Evolutionary conservation across 2,329 filamentous ascomycete genomes (phyloP), one percentile per base, ranked within the genome.

Genomic region (Colletotrichum falcatum): DNA sequence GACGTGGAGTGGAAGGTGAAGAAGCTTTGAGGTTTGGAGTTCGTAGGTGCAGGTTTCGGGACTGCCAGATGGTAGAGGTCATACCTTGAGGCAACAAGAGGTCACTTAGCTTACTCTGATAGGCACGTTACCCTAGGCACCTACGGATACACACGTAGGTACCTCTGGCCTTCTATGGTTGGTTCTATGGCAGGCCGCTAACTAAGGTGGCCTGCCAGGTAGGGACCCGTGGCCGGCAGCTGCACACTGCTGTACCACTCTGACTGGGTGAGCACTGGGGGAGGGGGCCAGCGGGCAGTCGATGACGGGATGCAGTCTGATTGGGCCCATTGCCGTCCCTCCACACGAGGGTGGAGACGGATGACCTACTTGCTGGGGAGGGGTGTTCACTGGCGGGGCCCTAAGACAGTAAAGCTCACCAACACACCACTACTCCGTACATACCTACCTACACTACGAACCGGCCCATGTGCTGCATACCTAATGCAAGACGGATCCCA

Each of bases 11-110:
- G 67, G 64, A 56, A 71, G 44, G 51, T 63, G 68, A 71, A 63
- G 68, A 71, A 63, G 68, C 68, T 71, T 62, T 59, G 64, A 63
- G 8, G 53, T 54, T 66, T 63, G 64, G 53, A 68, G 56, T 66
- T 56, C 56, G 58, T 35, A 35, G 66, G 56, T 61, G 62, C 56
- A 66, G 63, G 66, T 70, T 61, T 70, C 63, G 66, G 66, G 56
- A 61, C 54, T 53, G 49, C n/a, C 30, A 14, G 30, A 64, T 65
- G 46, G 39, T n/a, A 49, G 62, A 66, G 39, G 55, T 65, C 35
- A 49, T 66, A 53, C 60, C 44, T 51, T 28, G 14, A 35, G 16
- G 35, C 33, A 28, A 46, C 35, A 58, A n/a, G 35, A 56, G 54
- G 54, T 54, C 35, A 28, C 35, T 23, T 16, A 39, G n/a, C 16